Evolutionary conservation across 129 eudicot genomes (phyloP), one percentile per base, ranked within the genome.

Genomic region (Saussurea involucrata): DNA sequence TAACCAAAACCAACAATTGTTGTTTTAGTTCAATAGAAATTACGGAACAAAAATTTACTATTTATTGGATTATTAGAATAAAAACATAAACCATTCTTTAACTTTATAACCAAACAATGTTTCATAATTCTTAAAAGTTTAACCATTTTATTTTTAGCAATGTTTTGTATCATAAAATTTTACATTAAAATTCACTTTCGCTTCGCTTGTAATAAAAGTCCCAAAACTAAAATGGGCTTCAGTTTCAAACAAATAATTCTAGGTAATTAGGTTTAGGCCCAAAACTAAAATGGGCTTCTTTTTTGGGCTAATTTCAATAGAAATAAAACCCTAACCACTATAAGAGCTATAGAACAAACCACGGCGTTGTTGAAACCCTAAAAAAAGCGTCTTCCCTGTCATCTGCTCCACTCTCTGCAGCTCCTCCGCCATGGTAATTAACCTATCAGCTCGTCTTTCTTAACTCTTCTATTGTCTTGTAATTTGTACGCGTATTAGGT

Each of bases 341-440:
- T 34, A 68, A 68, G 72, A 32, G 55, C 72, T 4, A 33, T 12
- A 53, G 22, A 53, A 53, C 24, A 53, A 53, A 3, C 37, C 8
- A 32, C 55, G 28, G 42, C 55, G 72, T n/a, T 68, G 28, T 10
- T 24, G 72, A 68, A 68, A 68, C 72, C 72, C 72, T 68, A 68
- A 34, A 31, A 31, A 3, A 6, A 10, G 28, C 71, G 17, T 67
- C 71, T 31, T 67, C 24, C 10, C 24, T 55, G 65, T 60, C 65
- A 60, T 22, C 65, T 2, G 5, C 65, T 21, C 28, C 65, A 7
- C 27, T 60, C 53, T 33, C 55, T 20, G 72, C 37, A 68, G 28
- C 18, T 68, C 29, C 28, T 67, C 72, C 8, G 28, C 72, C 72
- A 68, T 68, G 72, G 72, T 68, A 34, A 68, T 28, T 18, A 68